Evolutionary conservation across 2,329 filamentous ascomycete species (phyloP), one percentile per base, ranked within the genome.

Genomic region (Diaporthe amygdali): DNA sequence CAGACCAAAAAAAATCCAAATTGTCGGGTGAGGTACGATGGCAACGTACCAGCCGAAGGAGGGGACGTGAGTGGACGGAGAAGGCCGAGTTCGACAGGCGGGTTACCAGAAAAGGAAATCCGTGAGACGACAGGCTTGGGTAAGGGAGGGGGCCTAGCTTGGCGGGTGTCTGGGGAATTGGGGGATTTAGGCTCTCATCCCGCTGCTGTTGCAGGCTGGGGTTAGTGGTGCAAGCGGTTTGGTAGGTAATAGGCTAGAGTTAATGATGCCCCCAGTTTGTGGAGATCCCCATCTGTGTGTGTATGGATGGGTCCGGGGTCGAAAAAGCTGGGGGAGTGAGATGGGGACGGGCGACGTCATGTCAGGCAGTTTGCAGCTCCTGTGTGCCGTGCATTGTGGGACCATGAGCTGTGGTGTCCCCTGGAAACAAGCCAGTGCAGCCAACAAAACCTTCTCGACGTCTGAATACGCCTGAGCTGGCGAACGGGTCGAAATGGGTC

Each of bases 1-100:
- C 27, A 47, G 56, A 32, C 37, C n/a, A 20, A 55, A 55, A 63
- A 47, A 63, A 63, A 63, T 20, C 41, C 59, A 64, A 64, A 64
- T 49, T 30, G 59, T 49, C 59, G 59, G 59, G n/a, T 20, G 59
- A 64, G 59, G 44, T 47, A 63, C 59, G 25, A 12, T 5, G 44
- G 27, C n/a, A n/a, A 22, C n/a, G 59, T 47, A 63, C 56, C 56
- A 32, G 39, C 25, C 22, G n/a, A 14, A 17, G 44, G n/a, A 63
- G 27, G 15, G 41, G 41, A 46, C 9, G 41, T 63, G 59, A 63
- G 59, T 63, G 59, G 59, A 25, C 25, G 44, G 30, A 49, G 59
- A 27, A 20, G 5, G 12, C 22, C 8, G 12, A 25, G 59, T 34
- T 22, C 41, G 41, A 27, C 3, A n/a, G 30, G 8, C 59, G 59